Evolutionary conservation across 345 rosid species (phyloP), one percentile per base, ranked within the genome.

Genomic region (Zanthoxylum bungeanum): DNA sequence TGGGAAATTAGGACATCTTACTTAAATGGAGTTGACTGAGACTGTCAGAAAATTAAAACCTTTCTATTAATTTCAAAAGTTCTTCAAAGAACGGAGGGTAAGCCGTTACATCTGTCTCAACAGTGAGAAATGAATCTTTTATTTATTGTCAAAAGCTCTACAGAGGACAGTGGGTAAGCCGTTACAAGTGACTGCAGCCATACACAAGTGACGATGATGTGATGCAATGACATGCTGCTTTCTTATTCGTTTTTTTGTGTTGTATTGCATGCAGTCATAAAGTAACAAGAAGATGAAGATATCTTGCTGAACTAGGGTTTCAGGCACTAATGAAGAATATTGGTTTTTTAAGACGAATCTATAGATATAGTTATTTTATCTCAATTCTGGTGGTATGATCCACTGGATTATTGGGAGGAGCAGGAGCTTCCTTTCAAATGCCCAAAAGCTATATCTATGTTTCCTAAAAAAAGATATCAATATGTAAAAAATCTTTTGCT

Each of bases 401-500:
- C 55, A 55, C 31, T 33, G 22, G 19, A 34, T 57, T 12, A 9
- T 51, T 14, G 61, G 16, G 25, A 46, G 8, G n/a, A 21, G 40
- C 30, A 39, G 64, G 72, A 63, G 31, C 40, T 60, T 24, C 24
- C 52, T 22, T 50, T 27, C 39, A 65, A 36, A 71, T 24, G 9
- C 49, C 37, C 25, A 12, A 21, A 34, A 47, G 21, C 7, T 50
- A 37, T 25, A 21, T 60, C 34, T 10, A 0, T 47, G 24, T 39
- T 55, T 64, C 49, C 31, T 27, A 36, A 27, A 9, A 68, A 19
- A 17, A 17, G n/a, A 39, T 42, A 39, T 25, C 21, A 27, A 24
- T 53, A 24, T 36, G 31, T 19, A 30, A 36, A 19, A 61, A 57
- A 65, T 67, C n/a, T n/a, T 66, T 80, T 66, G 78, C 73, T 79